Evolutionary conservation across 176 grass and related monocot genomes (phyloP).

Genomic region (Hordeum vulgare): DNA sequence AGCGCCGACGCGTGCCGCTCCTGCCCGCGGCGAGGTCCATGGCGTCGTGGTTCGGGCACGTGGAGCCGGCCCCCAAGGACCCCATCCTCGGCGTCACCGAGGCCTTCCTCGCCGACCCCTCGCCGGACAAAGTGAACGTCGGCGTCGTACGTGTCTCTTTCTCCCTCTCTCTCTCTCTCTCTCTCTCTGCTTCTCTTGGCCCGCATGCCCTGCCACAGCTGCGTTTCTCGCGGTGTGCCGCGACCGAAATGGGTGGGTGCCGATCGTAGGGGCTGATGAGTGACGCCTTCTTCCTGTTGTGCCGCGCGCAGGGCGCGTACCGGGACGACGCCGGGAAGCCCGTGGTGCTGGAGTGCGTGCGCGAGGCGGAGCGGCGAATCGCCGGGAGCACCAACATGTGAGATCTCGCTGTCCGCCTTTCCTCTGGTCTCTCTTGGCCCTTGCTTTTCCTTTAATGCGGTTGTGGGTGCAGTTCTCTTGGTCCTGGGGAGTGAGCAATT

Average conservation of each 20-base stretch:
- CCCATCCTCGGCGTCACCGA: constrained; percentile 97
- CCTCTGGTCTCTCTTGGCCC: not conserved
- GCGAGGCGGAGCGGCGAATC: constrained; percentile 79
- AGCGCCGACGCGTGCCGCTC: not conserved
- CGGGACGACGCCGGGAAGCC: constrained; percentile 86
- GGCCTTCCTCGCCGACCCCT: constrained; percentile 87
- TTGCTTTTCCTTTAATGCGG: not conserved
- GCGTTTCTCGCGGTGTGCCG: not conserved
- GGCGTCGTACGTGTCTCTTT: constrained; percentile 54
- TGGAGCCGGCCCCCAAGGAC: constrained; percentile 89
- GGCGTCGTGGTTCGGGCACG: constrained; percentile 66
- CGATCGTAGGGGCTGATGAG: not conserved
- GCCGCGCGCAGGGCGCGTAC: constrained; percentile 75
- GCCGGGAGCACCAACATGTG: constrained; percentile 79
- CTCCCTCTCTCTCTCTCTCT: not conserved
- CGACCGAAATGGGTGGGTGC: not conserved
- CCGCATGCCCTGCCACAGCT: not conserved
- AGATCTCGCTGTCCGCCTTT: constrained; percentile 3
- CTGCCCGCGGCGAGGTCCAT: constrained; percentile 29
- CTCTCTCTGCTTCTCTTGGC: not conserved
- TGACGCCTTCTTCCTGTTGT: not conserved
- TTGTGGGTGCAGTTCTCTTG: not conserved
- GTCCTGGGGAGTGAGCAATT: not conserved
- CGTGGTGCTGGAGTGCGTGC: constrained; percentile 82
- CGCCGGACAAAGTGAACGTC: constrained; percentile 83